Evolutionary conservation across 768 basidiomycete genomes (phyloP).

Genomic region (Mycena haematopus): DNA sequence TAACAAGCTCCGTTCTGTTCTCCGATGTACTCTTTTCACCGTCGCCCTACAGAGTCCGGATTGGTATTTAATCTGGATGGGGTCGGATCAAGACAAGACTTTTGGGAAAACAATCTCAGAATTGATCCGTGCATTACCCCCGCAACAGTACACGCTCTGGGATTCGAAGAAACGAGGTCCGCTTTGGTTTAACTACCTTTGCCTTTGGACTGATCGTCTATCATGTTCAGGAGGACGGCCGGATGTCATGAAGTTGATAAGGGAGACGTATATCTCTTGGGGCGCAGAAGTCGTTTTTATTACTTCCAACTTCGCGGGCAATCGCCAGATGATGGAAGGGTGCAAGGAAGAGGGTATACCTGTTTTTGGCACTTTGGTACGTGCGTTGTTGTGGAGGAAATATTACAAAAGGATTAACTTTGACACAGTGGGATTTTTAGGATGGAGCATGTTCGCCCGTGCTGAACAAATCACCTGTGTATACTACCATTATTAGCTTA

Average conservation of each 20-base stretch:
- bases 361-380: slow-evolving; percentile 54
- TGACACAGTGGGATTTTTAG: slow-evolving; percentile 75
- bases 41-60: slow-evolving; percentile 47
- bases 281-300: slow-evolving; percentile 85
- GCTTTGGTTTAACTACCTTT: not conserved
- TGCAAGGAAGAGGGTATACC: slow-evolving; percentile 76
- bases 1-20: slow-evolving; percentile 37
- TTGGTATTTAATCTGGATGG: slow-evolving; percentile 80
- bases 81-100: slow-evolving; percentile 85
- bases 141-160: slow-evolving; percentile 79
- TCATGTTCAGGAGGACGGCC: slow-evolving; percentile 63
- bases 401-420: not conserved
- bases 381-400: not conserved
- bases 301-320: slow-evolving; percentile 80
- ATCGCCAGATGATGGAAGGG: slow-evolving; percentile 83
- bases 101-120: slow-evolving; percentile 82
- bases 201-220: not conserved
- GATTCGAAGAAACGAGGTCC: slow-evolving; percentile 74
- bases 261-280: slow-evolving; percentile 78
- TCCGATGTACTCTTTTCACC: slow-evolving; percentile 17
- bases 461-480: too few relatives aligned
- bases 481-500: too few relatives aligned
- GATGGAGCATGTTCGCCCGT: too few relatives aligned
- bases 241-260: slow-evolving; percentile 79
- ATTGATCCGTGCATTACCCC: slow-evolving; percentile 71